phyloP scores from a whole-genome alignment of 306 rosid genomes.

The Sicyos edulis region DNA sequence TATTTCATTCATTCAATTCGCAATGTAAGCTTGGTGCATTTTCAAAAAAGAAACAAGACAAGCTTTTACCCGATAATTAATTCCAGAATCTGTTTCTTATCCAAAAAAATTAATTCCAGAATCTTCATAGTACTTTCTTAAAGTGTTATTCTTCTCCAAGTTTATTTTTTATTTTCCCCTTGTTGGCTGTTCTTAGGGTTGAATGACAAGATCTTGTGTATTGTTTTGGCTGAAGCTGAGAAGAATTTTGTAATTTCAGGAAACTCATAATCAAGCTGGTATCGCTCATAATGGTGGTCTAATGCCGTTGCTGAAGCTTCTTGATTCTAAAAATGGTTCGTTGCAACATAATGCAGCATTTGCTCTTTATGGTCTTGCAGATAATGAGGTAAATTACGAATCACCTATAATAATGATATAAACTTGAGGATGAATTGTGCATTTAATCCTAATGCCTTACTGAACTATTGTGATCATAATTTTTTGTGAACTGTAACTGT shows the following conservation, averaged over 20 bases:
- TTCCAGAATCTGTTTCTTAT: too few species aligned
- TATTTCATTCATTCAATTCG: too few species aligned
- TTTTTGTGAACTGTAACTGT: neutral
- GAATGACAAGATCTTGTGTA: neutral
- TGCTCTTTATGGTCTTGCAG: constrained; percentile 97
- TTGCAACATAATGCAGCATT: constrained; percentile 98
- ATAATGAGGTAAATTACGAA: constrained; percentile 41
- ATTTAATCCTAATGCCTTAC: neutral
- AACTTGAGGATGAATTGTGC: neutral
- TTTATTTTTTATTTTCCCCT: neutral
- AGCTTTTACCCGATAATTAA: too few species aligned
- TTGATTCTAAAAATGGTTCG: constrained; percentile 95
- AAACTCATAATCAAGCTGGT: constrained; percentile 93
- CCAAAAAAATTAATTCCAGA: too few species aligned
- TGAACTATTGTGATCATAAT: neutral
- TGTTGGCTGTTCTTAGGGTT: neutral
- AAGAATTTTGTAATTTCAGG: constrained; percentile 39
- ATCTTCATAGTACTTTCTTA: neutral
- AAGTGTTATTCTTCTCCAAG: neutral
- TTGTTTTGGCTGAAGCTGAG: neutral
- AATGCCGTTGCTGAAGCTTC: constrained; percentile 83
- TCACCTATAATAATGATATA: neutral
- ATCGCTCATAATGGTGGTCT: constrained; percentile 93
- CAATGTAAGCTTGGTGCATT: too few species aligned
- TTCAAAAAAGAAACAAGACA: too few species aligned